Percentiles rank a stretch among this genome's conserved stretches.
Conservation (phyloP, 164 flowering plant species). For the Macadamia tetraphylla region DNA sequence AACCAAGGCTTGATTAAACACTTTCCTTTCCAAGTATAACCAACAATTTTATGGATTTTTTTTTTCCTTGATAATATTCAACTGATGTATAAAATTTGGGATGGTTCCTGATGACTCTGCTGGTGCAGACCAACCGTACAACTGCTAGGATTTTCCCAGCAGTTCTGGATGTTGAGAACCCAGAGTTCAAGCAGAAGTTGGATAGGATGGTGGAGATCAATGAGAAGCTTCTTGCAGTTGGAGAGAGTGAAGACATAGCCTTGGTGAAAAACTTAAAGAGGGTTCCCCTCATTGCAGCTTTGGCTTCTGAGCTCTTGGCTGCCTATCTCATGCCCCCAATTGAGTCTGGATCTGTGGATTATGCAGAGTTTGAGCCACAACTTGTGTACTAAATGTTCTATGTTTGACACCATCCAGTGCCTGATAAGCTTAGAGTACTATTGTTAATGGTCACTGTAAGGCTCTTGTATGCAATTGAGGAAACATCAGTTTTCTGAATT, state of each 20-base stretch:
- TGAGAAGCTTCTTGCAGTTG: slow-evolving; percentile 55
- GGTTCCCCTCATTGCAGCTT: slow-evolving; percentile 72
- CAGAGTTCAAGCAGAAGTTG: slow-evolving; percentile 92
- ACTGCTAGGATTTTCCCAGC: slow-evolving; percentile 98
- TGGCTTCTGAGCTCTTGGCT: slow-evolving; percentile 78
- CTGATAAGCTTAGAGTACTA: not conserved
- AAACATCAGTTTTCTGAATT: not conserved
- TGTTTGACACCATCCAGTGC: not conserved
- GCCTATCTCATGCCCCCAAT: slow-evolving; percentile 94
- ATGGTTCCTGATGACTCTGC: not conserved
- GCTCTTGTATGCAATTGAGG: not conserved
- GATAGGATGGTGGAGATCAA: slow-evolving; percentile 92
- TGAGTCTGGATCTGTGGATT: slow-evolving; percentile 93
- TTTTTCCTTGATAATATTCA: not conserved
- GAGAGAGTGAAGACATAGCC: slow-evolving; percentile 54
- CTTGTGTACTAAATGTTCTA: slow-evolving; percentile 56
- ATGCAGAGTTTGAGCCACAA: slow-evolving; percentile 87
- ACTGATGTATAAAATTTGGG: not conserved
- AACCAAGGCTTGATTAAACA: too few relatives aligned
- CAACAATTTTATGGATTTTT: too few relatives aligned
- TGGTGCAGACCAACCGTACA: slow-evolving; percentile 85
- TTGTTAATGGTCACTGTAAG: not conserved
- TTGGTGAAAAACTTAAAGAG: slow-evolving; percentile 87
- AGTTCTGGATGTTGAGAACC: slow-evolving; percentile 92
- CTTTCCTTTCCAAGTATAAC: too few relatives aligned